These are phyloP conservation scores for Hypoxylon perforatum DNA, from an alignment of 495 filamentous ascomycete genomes.

Conservation along the genomic window DNA sequence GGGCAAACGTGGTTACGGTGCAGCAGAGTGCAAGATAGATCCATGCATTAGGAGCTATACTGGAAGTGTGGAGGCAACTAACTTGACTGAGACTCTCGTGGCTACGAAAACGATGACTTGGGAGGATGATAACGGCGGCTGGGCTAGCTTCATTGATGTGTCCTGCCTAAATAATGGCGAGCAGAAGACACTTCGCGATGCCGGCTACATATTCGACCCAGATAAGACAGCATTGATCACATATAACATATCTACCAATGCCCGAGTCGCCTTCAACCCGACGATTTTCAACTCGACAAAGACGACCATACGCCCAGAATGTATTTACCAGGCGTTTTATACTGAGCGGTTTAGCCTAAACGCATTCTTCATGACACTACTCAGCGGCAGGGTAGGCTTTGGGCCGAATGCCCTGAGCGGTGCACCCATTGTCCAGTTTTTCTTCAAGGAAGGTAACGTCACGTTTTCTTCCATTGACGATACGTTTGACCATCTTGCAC, in stretches of 20 bases:
- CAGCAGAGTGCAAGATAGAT: slow-evolving; percentile 30
- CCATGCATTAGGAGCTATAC: slow-evolving; percentile 29
- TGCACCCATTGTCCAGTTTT: slow-evolving; percentile 6
- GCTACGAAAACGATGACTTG: slow-evolving; percentile 8
- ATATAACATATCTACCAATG: slow-evolving; percentile 2
- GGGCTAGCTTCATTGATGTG: slow-evolving; percentile 8
- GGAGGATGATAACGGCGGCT: neutral
- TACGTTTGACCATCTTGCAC: slow-evolving; percentile 18
- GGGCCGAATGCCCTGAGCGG: neutral
- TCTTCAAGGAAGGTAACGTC: slow-evolving; percentile 24
- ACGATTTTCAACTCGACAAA: slow-evolving; percentile 6
- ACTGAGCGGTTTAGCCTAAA: neutral
- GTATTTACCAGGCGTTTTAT: slow-evolving; percentile 17
- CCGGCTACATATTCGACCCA: slow-evolving; percentile 18
- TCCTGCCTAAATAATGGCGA: slow-evolving; percentile 18
- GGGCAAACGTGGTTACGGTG: slow-evolving; percentile 20
- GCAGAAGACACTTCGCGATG: slow-evolving; percentile 6
- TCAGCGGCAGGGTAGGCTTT: slow-evolving; percentile 2
- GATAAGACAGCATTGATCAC: slow-evolving; percentile 6
- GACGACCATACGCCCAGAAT: slow-evolving; percentile 19
- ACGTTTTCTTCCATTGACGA: slow-evolving; percentile 22
- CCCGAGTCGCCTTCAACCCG: slow-evolving; percentile 17
- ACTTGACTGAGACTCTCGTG: slow-evolving; percentile 25
- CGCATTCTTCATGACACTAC: neutral
- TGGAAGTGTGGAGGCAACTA: slow-evolving; percentile 9